phyloP scores from a whole-genome alignment of 495 filamentous ascomycete species.

The Penicillium longicatenatum region DNA sequence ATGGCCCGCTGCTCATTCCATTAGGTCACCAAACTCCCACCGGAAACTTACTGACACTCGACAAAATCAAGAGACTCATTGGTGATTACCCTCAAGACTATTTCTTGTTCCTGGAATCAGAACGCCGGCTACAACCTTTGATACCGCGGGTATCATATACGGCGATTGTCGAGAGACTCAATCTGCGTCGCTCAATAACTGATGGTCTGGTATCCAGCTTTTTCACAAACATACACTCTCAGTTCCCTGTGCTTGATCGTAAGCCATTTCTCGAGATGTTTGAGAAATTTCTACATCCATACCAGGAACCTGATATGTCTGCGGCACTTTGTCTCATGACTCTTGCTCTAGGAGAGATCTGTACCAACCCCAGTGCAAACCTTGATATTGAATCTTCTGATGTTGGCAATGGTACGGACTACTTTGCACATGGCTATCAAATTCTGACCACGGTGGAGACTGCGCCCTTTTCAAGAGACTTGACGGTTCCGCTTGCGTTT shows the following conservation, averaged over 20 bases:
- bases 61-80: constrained; percentile 18
- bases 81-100: constrained; percentile 25
- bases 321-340: constrained; percentile 18
- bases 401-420: constrained; percentile 15
- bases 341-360: constrained; percentile 20
- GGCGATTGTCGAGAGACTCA: constrained; percentile 5
- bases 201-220: constrained; percentile 12
- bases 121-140: constrained; percentile 12
- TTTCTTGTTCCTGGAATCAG: constrained; percentile 18
- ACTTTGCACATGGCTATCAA: constrained; percentile 20
- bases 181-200: neutral
- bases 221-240: constrained; percentile 17
- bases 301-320: constrained; percentile 7
- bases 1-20: constrained; percentile 17
- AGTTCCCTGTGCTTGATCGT: constrained; percentile 18
- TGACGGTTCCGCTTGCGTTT: constrained; percentile 15
- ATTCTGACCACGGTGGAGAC: constrained; percentile 5
- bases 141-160: neutral
- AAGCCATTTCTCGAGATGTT: constrained; percentile 7
- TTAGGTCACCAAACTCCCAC: constrained; percentile 20
- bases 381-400: constrained; percentile 17
- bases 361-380: constrained; percentile 1
- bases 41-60: constrained; percentile 17
- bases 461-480: constrained; percentile 8
- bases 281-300: constrained; percentile 15